Conservation (phyloP, 345 rosid genomes). For the Jatropha curcas region DNA sequence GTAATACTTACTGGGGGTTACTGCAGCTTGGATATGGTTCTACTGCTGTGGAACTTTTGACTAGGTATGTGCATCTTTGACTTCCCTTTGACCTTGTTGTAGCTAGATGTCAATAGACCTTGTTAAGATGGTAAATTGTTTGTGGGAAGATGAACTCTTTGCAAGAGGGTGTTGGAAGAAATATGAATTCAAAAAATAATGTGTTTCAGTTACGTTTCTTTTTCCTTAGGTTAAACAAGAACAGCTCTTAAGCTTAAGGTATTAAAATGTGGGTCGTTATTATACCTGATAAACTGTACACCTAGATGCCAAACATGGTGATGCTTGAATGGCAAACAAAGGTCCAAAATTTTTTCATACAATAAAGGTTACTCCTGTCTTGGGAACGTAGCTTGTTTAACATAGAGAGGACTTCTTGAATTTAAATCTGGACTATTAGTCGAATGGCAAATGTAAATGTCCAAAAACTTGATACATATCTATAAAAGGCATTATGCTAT, state of each 20-base stretch:
- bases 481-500: background rate
- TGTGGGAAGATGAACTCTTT: background rate
- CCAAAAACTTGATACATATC: background rate
- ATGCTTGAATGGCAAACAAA: background rate
- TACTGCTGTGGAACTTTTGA: constrained; percentile 79
- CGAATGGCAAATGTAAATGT: background rate
- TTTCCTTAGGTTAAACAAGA: background rate
- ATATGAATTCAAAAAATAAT: background rate
- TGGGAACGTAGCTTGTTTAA: background rate
- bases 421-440: constrained; percentile 3
- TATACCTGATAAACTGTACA: background rate
- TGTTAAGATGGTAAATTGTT: background rate
- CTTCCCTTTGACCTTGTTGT: constrained; percentile 3
- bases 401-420: background rate
- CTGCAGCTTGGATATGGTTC: constrained; percentile 98
- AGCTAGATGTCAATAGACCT: background rate
- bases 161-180: background rate
- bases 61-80: constrained; percentile 53
- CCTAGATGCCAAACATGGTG: background rate
- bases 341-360: background rate
- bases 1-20: constrained; percentile 19
- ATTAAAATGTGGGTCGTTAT: background rate
- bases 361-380: background rate
- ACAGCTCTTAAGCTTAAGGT: background rate
- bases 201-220: background rate